Percentiles rank a stretch among this genome's conserved stretches.
phyloP scores from a whole-genome alignment of 2,329 filamentous ascomycete genomes.

The Hymenoscyphus fructigenus region DNA sequence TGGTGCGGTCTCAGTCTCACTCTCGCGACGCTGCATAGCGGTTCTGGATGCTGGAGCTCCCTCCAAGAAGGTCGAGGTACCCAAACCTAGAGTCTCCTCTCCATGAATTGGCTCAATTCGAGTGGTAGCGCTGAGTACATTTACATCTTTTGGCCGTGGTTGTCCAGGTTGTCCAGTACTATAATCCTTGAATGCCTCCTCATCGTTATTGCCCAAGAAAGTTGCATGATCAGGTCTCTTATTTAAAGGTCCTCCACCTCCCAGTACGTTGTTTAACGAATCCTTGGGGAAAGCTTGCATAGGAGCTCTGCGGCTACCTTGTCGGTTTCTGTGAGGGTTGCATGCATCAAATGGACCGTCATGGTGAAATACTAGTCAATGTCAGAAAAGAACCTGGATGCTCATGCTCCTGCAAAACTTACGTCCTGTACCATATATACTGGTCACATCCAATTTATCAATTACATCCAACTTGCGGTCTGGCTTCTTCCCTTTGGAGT shows the following conservation, averaged over 20 bases:
- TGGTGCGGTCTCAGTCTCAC: constrained; percentile 57
- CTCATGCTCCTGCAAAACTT: constrained; percentile 45
- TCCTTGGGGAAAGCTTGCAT: constrained; percentile 96
- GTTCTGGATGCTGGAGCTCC: constrained; percentile 83
- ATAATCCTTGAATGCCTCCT: constrained; percentile 87
- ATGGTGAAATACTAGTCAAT: constrained; percentile 82
- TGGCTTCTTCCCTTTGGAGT: constrained; percentile 36
- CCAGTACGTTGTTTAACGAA: constrained; percentile 88
- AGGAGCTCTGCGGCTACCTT: constrained; percentile 77
- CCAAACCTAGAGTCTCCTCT: constrained; percentile 77
- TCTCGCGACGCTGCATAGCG: constrained; percentile 74
- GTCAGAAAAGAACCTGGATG: constrained; percentile 14
- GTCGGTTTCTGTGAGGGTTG: constrained; percentile 89
- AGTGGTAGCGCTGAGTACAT: constrained; percentile 66
- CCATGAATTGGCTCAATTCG: constrained; percentile 77
- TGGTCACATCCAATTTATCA: constrained; percentile 93
- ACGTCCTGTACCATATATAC: constrained; percentile 92
- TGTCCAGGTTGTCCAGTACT: constrained; percentile 44
- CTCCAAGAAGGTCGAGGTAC: constrained; percentile 93
- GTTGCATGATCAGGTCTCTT: constrained; percentile 77
- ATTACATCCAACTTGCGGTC: constrained; percentile 73
- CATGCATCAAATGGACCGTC: constrained; percentile 97
- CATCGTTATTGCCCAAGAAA: constrained; percentile 77
- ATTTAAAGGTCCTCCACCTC: constrained; percentile 83
- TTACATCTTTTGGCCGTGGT: constrained; percentile 38